Base-by-base conservation (phyloP, 306 rosid species). In the Pyrus betulifolia region DNA sequence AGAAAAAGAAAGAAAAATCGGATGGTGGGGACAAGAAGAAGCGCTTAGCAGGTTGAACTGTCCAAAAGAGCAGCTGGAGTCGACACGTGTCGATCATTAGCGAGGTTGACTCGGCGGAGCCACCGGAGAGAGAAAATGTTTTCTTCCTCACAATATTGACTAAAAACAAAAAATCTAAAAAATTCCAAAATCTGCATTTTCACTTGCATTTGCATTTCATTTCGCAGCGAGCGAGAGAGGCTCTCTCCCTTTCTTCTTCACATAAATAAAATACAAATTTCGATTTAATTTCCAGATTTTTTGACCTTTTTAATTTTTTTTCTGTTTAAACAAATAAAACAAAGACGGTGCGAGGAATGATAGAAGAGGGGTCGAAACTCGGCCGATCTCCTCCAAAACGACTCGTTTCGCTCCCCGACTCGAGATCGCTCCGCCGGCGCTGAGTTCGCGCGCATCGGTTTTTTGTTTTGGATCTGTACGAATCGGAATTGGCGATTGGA, bases 91-190 rank as follows among this genome's bases (percentile, higher is more conserved):
- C 69, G 27, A 21, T 35, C n/a, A 2, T 22, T 11, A 5, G 30
- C 62, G 73, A 52, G 71, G 74, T 79, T 75, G 85, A 78, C 83
- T 84, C 59, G 83, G 86, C 84, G 82, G 80, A 85, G 88, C 86
- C 82, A 85, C 82, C 86, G 86, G 86, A 33, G 78, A 28, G 38
- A 85, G 72, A 66, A 33, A 64, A 21, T 74, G 33, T 81, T 70
- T 46, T 76, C 75, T 64, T 74, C 78, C 61, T 45, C 59, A 65
- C 78, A 65, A 79, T 75, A 42, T 54, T 57, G 55, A 52, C 70
- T 49, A 76, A 76, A 31, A 13, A 21, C 9, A 12, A 57, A 31
- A 35, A 38, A 44, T 73, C 42, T 38, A 30, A 14, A 46, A 72
- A 63, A n/a, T 46, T 12, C 3, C 13, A 19, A 25, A 15, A 49